Percentiles rank a stretch among this genome's conserved stretches.
These are phyloP conservation scores for Hypoxylon sp. DNA, from an alignment of 2,329 filamentous ascomycete species.

Conservation along the genomic window DNA sequence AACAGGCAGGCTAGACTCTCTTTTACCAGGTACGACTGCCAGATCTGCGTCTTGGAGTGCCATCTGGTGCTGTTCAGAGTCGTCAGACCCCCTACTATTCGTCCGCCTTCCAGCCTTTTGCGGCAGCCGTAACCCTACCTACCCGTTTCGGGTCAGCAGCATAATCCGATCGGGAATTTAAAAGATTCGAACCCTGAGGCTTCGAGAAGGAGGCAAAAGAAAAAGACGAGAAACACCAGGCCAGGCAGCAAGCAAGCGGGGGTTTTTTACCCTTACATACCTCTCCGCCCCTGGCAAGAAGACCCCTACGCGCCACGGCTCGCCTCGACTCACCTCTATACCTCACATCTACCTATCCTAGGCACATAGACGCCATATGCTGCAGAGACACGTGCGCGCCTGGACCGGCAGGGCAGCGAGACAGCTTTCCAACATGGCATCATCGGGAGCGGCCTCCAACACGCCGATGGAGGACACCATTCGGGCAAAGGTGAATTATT, in stretches of 20 bases:
- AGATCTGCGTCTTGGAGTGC: not conserved
- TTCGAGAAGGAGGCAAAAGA: slow-evolving; percentile 6
- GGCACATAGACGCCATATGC: no score
- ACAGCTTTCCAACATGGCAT: slow-evolving; percentile 52
- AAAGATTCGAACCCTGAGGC: slow-evolving; percentile 28
- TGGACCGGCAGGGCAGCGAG: slow-evolving; percentile 45
- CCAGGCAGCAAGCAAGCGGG: not conserved
- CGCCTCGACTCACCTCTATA: not conserved
- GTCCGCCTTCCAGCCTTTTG: not conserved
- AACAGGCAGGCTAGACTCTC: no score
- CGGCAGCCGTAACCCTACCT: slow-evolving; percentile 19
- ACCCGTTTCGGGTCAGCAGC: slow-evolving; percentile 21
- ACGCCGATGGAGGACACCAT: slow-evolving; percentile 88
- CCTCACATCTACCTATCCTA: slow-evolving; percentile 49
- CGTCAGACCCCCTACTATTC: slow-evolving; percentile 24
- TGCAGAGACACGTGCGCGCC: slow-evolving; percentile 57
- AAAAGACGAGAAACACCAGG: slow-evolving; percentile 12
- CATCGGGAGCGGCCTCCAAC: slow-evolving; percentile 59
- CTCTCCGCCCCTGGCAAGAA: no score
- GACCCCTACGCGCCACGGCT: no score
- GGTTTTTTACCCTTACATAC: slow-evolving; percentile 13
- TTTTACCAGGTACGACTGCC: no score
- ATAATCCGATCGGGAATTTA: slow-evolving; percentile 36
- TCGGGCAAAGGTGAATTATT: slow-evolving; percentile 71
- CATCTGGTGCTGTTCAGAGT: not conserved